Evolutionary conservation across 208 protist genomes (phyloP).

Genomic region (Crithidia bombi): DNA sequence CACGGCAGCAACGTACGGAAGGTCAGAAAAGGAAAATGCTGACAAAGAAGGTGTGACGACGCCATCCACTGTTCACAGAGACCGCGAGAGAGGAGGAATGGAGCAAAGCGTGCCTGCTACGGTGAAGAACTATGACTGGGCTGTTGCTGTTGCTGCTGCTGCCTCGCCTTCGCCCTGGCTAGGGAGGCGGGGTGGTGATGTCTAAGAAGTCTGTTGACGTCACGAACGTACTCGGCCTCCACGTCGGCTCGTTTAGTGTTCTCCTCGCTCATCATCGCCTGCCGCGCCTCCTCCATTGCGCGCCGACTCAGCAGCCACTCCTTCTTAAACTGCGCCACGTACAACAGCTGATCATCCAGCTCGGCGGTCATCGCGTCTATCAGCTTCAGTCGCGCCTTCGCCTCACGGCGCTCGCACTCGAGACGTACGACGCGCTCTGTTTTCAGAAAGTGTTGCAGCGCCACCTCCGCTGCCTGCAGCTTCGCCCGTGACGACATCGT

Average conservation of each 20-base stretch:
- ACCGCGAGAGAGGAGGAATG: conserved; percentile 1
- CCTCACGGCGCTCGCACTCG: conserved; percentile 77
- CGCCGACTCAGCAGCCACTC: conserved; percentile 79
- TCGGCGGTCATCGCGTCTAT: conserved; percentile 68
- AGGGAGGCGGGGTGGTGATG: conserved; percentile 26
- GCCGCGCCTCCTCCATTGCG: conserved; percentile 58
- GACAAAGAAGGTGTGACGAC: too few relatives aligned
- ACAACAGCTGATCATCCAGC: conserved; percentile 80
- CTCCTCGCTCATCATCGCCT: conserved; percentile 63
- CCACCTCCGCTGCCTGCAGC: conserved; percentile 37
- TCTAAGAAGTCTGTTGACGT: conserved; percentile 35
- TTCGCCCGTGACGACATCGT: conserved; percentile 30
- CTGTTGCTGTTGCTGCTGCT: not conserved
- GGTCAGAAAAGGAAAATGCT: not conserved
- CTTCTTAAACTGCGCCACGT: conserved; percentile 84
- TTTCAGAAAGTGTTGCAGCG: conserved; percentile 64
- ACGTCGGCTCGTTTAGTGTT: conserved; percentile 11
- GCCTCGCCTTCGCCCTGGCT: conserved; percentile 10
- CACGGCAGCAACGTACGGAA: not conserved
- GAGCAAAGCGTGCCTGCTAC: not conserved
- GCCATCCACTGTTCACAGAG: too few relatives aligned
- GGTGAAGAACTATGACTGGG: not conserved
- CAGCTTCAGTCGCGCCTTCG: conserved; percentile 73
- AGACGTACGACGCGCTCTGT: conserved; percentile 84
- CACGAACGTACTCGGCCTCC: conserved; percentile 38